Percentiles rank a stretch among this genome's conserved stretches.
Evolutionary conservation across 179 eudicot species (phyloP).

Genomic region (Gypsophila paniculata): DNA sequence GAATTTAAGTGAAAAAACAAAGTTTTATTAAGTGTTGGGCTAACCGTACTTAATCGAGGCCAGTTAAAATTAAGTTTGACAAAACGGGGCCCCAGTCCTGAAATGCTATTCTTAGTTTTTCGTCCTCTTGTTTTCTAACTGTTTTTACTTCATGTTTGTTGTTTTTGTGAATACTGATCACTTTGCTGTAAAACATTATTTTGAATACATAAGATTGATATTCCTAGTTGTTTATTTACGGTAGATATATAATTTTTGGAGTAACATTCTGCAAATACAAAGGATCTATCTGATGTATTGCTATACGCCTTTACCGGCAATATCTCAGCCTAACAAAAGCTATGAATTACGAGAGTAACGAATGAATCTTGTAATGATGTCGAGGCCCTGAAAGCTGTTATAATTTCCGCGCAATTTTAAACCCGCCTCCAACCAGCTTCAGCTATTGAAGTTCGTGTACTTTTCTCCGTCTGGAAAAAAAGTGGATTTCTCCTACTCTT

Average conservation of each 20-base stretch:
- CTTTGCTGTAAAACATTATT: no score
- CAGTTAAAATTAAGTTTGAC: no score
- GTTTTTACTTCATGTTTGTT: no score
- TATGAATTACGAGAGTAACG: slow-evolving; percentile 22
- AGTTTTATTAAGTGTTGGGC: no score
- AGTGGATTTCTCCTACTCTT: slow-evolving; percentile 19
- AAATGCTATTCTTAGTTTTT: no score
- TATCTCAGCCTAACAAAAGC: slow-evolving; percentile 29
- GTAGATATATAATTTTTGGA: background rate
- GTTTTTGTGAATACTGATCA: no score
- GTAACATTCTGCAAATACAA: slow-evolving; percentile 19
- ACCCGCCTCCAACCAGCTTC: slow-evolving; percentile 29
- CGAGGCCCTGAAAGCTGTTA: slow-evolving; percentile 28
- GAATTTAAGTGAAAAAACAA: no score
- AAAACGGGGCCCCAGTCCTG: no score
- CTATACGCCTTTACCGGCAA: slow-evolving; percentile 17
- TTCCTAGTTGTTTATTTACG: slow-evolving; percentile 21
- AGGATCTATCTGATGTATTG: slow-evolving; percentile 21
- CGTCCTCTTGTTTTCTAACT: no score
- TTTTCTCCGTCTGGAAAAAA: slow-evolving; percentile 29
- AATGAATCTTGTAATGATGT: slow-evolving; percentile 28
- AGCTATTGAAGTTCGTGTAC: slow-evolving; percentile 23
- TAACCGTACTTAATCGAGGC: no score
- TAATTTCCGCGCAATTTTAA: slow-evolving; percentile 7
- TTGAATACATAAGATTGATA: background rate